phyloP scores from a whole-genome alignment of 2,329 filamentous ascomycete genomes.

The Fusarium sp. region DNA sequence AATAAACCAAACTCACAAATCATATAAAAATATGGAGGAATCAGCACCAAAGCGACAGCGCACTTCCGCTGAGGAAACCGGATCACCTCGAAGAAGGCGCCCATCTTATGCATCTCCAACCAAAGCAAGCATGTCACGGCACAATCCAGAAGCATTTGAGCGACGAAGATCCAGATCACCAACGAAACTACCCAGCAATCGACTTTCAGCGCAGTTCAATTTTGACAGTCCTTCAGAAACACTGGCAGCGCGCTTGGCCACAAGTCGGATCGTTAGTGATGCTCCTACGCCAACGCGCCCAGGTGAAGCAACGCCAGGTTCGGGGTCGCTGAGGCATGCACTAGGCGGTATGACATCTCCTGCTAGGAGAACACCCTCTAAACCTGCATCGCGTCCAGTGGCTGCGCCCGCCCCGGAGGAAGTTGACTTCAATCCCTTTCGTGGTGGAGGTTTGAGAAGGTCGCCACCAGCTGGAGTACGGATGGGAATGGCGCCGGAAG shows the following conservation, averaged over 20 bases:
- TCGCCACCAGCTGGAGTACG: constrained; percentile 48
- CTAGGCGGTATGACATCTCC: constrained; percentile 52
- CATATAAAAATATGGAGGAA: constrained; percentile 56
- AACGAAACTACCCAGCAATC: constrained; percentile 45
- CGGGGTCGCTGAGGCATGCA: constrained; percentile 31
- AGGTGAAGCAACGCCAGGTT: constrained; percentile 24
- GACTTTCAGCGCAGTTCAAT: constrained; percentile 14
- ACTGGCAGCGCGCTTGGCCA: constrained; percentile 49
- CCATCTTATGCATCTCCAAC: constrained; percentile 77
- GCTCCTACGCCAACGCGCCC: constrained; percentile 33
- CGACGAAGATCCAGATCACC: constrained; percentile 57
- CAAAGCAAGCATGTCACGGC: constrained; percentile 70
- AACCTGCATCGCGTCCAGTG: constrained; percentile 56
- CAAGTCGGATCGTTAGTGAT: constrained; percentile 44
- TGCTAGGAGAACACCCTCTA: constrained; percentile 57
- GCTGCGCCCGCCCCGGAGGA: constrained; percentile 55
- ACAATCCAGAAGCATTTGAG: constrained; percentile 69
- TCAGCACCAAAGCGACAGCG: constrained; percentile 74
- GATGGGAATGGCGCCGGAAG: constrained; percentile 38
- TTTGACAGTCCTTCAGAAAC: constrained; percentile 47
- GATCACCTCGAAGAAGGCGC: constrained; percentile 51
- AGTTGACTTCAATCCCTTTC: constrained; percentile 50
- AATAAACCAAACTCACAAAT: background rate
- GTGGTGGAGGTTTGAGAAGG: constrained; percentile 47
- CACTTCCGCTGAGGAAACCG: constrained; percentile 60